Conservation (phyloP, 768 basidiomycete species). For the Tylopilus subfusipes region DNA sequence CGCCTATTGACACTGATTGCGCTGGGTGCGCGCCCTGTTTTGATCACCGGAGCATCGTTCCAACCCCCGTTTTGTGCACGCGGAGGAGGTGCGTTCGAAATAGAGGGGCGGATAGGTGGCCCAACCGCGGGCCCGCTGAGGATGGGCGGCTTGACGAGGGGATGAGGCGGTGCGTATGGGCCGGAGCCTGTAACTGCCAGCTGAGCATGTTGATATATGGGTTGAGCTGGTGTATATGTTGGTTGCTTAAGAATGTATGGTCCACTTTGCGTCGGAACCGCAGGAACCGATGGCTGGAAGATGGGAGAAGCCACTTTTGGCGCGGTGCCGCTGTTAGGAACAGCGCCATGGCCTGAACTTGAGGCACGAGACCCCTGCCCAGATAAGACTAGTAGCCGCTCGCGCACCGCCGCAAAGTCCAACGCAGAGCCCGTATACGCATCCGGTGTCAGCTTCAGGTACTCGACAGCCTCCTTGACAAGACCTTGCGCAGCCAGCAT, state of each 20-base stretch:
- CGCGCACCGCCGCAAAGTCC: slow-evolving; percentile 42
- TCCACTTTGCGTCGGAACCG: slow-evolving; percentile 20
- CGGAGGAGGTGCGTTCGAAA: slow-evolving; percentile 52
- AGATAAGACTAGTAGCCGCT: slow-evolving; percentile 43
- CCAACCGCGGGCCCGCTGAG: slow-evolving; percentile 36
- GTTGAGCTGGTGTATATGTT: slow-evolving; percentile 34
- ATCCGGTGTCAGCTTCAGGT: slow-evolving; percentile 73
- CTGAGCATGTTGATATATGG: slow-evolving; percentile 10
- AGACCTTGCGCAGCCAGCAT: slow-evolving; percentile 89
- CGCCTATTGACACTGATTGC: slow-evolving; percentile 50
- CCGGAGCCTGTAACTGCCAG: background rate
- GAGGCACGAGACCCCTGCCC: slow-evolving; percentile 22
- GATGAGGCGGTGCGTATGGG: slow-evolving; percentile 16
- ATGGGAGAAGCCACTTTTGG: slow-evolving; percentile 4
- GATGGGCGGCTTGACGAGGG: slow-evolving; percentile 41
- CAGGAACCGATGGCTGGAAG: slow-evolving; percentile 25
- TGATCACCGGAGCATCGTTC: slow-evolving; percentile 77
- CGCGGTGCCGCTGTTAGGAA: slow-evolving; percentile 30
- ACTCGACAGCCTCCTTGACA: slow-evolving; percentile 73
- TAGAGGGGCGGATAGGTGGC: slow-evolving; percentile 42
- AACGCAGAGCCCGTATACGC: slow-evolving; percentile 66
- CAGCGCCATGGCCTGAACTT: slow-evolving; percentile 24
- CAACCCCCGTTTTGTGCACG: slow-evolving; percentile 76
- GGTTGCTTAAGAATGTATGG: slow-evolving; percentile 17
- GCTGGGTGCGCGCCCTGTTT: slow-evolving; percentile 49